A percentile compares a stretch with the other conserved stretches of the same genome.
phyloP scores from a whole-genome alignment of 2,329 filamentous ascomycete species.

The Hypomyces rosellus region DNA sequence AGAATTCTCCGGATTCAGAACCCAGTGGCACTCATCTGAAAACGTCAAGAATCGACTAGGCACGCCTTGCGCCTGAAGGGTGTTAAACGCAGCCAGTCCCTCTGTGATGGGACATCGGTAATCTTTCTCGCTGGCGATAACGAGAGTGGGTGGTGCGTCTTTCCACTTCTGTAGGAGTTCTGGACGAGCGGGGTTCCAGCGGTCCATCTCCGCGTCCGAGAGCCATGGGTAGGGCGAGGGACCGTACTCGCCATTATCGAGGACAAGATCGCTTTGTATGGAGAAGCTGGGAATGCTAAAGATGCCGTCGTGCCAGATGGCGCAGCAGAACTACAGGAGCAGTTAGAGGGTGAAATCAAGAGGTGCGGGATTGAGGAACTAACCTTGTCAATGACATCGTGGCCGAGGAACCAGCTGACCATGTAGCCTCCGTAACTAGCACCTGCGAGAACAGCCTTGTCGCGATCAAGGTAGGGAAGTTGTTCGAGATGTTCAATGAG shows the following conservation, averaged over 20 bases:
- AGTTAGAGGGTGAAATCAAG: neutral
- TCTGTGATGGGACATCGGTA: conserved; percentile 45
- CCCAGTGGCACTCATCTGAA: conserved; percentile 67
- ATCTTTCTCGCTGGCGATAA: conserved; percentile 66
- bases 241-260: conserved; percentile 31
- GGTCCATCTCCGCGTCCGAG: conserved; percentile 39
- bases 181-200: conserved; percentile 43
- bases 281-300: conserved; percentile 26
- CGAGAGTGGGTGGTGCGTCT: conserved; percentile 57
- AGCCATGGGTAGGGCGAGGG: conserved; percentile 39
- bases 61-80: conserved; percentile 60
- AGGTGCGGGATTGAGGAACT: neutral
- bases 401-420: conserved; percentile 53
- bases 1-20: conserved; percentile 61
- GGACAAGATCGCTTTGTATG: conserved; percentile 20
- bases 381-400: conserved; percentile 42
- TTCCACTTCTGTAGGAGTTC: conserved; percentile 52
- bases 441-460: conserved; percentile 46
- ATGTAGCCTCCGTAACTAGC: conserved; percentile 54
- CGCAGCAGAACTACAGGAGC: conserved; percentile 17
- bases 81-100: conserved; percentile 66
- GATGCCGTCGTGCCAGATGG: conserved; percentile 44
- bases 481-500: conserved; percentile 46
- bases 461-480: conserved; percentile 47
- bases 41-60: conserved; percentile 66